These are phyloP conservation scores for Artemisia tridentata DNA, from an alignment of 129 eudicot species.

Conservation along the genomic window DNA sequence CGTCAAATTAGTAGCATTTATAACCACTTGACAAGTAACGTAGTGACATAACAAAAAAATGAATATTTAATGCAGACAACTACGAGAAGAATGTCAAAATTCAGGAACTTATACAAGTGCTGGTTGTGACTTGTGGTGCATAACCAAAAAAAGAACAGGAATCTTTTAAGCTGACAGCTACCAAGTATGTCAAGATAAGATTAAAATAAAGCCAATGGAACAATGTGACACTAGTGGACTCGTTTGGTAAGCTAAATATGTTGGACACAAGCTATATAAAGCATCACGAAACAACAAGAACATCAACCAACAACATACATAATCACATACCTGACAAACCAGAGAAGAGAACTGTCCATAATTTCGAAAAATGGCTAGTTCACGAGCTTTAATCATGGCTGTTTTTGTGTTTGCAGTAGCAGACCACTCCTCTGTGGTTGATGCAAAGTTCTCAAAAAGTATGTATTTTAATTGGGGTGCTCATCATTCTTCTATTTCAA, in stretches of 20 bases:
- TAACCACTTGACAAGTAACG: too few species aligned
- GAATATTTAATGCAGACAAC: neutral
- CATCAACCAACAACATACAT: constrained; percentile 14
- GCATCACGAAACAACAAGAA: neutral
- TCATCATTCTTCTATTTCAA: constrained; percentile 38
- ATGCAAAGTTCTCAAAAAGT: constrained; percentile 35
- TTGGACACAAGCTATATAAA: constrained; percentile 13
- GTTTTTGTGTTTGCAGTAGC: too few species aligned
- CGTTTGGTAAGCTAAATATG: constrained; percentile 21
- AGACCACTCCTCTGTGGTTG: too few species aligned
- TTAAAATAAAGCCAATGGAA: constrained; percentile 13
- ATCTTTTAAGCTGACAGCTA: constrained; percentile 9
- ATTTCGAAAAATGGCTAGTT: constrained; percentile 30
- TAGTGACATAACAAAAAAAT: neutral
- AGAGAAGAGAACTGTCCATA: too few species aligned
- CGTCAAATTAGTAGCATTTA: too few species aligned
- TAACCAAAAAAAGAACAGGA: neutral
- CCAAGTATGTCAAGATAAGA: constrained; percentile 16
- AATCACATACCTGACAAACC: neutral
- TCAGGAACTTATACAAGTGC: neutral
- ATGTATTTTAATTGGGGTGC: constrained; percentile 53
- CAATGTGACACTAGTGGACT: constrained; percentile 7
- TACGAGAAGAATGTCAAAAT: neutral
- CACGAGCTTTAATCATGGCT: too few species aligned
- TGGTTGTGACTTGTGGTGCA: neutral